Percentiles rank a stretch among this genome's conserved stretches.
These are phyloP conservation scores for Alternaria panax DNA, from an alignment of 2,329 filamentous ascomycete genomes.

Conservation along the genomic window DNA sequence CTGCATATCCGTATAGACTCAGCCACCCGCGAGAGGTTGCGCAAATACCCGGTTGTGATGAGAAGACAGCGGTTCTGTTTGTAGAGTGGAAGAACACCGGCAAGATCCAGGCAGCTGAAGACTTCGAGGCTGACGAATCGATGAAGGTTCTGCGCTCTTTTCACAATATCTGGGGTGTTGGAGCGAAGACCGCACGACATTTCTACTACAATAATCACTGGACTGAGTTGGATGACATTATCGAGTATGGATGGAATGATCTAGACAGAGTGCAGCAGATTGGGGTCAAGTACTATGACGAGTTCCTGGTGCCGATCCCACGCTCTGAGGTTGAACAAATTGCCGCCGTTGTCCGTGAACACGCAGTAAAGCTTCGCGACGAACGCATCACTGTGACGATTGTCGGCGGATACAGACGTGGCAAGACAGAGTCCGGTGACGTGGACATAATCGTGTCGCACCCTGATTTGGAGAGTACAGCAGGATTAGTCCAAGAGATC, in stretches of 20 bases:
- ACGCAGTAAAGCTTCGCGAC: conserved; percentile 70
- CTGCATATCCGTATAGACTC: conserved; percentile 76
- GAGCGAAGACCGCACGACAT: conserved; percentile 77
- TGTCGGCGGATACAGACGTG: conserved; percentile 82
- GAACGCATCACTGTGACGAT: conserved; percentile 66
- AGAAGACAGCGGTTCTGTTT: conserved; percentile 80
- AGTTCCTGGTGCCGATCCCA: conserved; percentile 76
- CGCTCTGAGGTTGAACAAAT: conserved; percentile 77
- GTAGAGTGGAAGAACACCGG: conserved; percentile 74
- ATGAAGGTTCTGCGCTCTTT: conserved; percentile 73
- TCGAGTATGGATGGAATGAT: conserved; percentile 79
- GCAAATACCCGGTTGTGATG: conserved; percentile 77
- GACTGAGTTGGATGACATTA: conserved; percentile 83
- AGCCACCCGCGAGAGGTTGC: conserved; percentile 53
- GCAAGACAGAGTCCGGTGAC: conserved; percentile 76
- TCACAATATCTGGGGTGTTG: conserved; percentile 92
- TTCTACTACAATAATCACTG: conserved; percentile 81
- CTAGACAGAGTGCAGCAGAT: conserved; percentile 88
- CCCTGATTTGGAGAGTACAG: conserved; percentile 71
- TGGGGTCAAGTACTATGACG: conserved; percentile 91
- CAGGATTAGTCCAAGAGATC: conserved; percentile 74
- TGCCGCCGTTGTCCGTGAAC: conserved; percentile 65
- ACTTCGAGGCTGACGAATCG: conserved; percentile 69
- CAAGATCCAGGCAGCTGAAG: conserved; percentile 67
- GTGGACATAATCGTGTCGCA: conserved; percentile 88